These are phyloP conservation scores for Pseudocercospora crystallina DNA, from an alignment of 2,329 filamentous ascomycete species.

Conservation along the genomic window DNA sequence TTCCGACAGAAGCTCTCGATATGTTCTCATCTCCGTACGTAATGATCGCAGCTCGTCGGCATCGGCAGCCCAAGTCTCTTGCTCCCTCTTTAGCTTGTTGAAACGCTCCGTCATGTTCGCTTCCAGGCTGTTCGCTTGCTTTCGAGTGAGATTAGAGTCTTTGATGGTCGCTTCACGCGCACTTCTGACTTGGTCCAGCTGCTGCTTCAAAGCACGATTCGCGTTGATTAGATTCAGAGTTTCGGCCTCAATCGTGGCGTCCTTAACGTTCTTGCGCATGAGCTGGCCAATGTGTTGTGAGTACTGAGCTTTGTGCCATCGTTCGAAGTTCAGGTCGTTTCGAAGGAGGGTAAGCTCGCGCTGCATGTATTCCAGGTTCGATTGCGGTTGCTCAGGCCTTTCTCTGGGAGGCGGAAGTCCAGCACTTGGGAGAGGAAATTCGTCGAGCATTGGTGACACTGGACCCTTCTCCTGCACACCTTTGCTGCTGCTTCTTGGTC, in stretches of 20 bases:
- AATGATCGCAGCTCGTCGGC: conserved; percentile 61
- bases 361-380: conserved; percentile 59
- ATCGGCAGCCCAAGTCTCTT: conserved; percentile 47
- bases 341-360: conserved; percentile 73
- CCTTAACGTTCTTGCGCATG: conserved; percentile 70
- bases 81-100: conserved; percentile 34
- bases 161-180: conserved; percentile 35
- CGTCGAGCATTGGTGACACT: conserved; percentile 26
- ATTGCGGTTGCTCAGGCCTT: conserved; percentile 24
- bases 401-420: conserved; percentile 9
- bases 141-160: conserved; percentile 47
- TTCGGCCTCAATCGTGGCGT: conserved; percentile 77
- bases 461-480: conserved; percentile 6
- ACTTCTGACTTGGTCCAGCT: conserved; percentile 50
- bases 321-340: conserved; percentile 80
- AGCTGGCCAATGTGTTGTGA: conserved; percentile 78
- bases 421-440: conserved; percentile 26
- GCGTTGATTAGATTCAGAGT: conserved; percentile 77
- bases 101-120: conserved; percentile 32
- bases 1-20: conserved; percentile 63
- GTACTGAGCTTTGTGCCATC: conserved; percentile 81
- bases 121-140: conserved; percentile 76
- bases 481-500: conserved; percentile 20
- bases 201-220: conserved; percentile 70
- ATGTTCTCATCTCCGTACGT: conserved; percentile 58